Conservation (phyloP, 2,329 filamentous ascomycete species). For the Aaosphaeria pasadenensis region DNA sequence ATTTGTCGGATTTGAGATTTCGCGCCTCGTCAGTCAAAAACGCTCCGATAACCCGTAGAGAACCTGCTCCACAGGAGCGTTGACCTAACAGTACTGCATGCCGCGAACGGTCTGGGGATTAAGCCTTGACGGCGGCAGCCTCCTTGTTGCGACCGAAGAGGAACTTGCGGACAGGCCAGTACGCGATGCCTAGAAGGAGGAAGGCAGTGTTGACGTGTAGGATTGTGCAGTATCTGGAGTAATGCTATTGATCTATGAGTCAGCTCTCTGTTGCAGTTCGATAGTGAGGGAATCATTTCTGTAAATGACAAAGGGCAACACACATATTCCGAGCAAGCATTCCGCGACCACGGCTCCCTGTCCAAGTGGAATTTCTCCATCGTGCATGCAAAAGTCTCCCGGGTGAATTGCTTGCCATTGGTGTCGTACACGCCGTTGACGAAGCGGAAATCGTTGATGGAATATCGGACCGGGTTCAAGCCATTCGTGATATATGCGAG, state of each 20-base stretch:
- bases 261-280: background rate
- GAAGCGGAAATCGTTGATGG: conserved; percentile 2
- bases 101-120: too few species aligned
- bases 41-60: too few species aligned
- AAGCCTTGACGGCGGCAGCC: too few species aligned
- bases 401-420: conserved; percentile 4
- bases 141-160: conserved; percentile 1
- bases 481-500: conserved; percentile 3
- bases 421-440: conserved; percentile 5
- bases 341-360: conserved; percentile 5
- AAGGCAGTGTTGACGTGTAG: background rate
- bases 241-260: conserved; percentile 1
- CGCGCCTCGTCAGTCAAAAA: too few species aligned
- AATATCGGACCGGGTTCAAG: background rate
- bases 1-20: too few species aligned
- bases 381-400: conserved; percentile 5
- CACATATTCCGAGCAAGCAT: conserved; percentile 10
- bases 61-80: too few species aligned
- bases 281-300: background rate
- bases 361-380: conserved; percentile 5
- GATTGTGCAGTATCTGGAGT: conserved; percentile 4
- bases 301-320: background rate
- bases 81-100: too few species aligned
- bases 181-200: conserved; percentile 3
- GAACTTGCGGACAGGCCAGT: conserved; percentile 5